phyloP scores from a whole-genome alignment of 2,329 filamentous ascomycete species.

The Neonectria ditissima region DNA sequence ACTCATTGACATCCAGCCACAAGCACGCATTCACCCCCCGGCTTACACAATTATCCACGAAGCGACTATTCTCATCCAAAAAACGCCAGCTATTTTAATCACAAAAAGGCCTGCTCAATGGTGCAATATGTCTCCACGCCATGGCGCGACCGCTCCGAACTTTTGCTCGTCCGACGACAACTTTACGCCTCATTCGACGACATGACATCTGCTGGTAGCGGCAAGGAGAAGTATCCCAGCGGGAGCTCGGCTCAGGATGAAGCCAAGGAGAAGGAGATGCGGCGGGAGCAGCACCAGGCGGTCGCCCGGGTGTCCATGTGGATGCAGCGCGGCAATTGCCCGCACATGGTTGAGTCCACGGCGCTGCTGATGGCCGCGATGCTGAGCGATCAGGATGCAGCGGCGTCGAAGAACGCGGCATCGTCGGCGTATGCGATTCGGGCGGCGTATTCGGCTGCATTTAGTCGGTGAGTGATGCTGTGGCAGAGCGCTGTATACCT shows the following conservation, averaged over 20 bases:
- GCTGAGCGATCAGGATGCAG: slow-evolving; percentile 67
- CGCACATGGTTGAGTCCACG: slow-evolving; percentile 84
- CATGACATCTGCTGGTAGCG: slow-evolving; percentile 9
- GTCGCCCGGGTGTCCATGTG: slow-evolving; percentile 73
- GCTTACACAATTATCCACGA: background rate
- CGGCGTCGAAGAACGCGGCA: slow-evolving; percentile 47
- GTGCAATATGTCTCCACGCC: slow-evolving; percentile 80
- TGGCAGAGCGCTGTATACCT: background rate
- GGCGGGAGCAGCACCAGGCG: slow-evolving; percentile 56
- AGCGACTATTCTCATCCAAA: background rate
- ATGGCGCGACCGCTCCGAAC: slow-evolving; percentile 75
- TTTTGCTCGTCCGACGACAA: slow-evolving; percentile 72
- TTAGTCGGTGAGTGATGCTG: slow-evolving; percentile 71
- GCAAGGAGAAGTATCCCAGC: slow-evolving; percentile 9
- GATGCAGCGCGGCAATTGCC: slow-evolving; percentile 80
- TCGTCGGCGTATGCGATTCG: slow-evolving; percentile 70
- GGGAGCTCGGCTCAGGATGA: background rate
- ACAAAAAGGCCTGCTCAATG: slow-evolving; percentile 55
- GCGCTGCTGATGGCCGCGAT: slow-evolving; percentile 77
- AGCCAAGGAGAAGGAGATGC: slow-evolving; percentile 26
- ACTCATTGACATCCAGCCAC: background rate
- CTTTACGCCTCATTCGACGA: slow-evolving; percentile 62
- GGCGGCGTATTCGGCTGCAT: slow-evolving; percentile 79
- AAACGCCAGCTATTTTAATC: background rate
- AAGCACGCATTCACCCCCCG: background rate